Evolutionary conservation across 2,329 filamentous ascomycete species (phyloP).

Genomic region (Nemania abortiva): DNA sequence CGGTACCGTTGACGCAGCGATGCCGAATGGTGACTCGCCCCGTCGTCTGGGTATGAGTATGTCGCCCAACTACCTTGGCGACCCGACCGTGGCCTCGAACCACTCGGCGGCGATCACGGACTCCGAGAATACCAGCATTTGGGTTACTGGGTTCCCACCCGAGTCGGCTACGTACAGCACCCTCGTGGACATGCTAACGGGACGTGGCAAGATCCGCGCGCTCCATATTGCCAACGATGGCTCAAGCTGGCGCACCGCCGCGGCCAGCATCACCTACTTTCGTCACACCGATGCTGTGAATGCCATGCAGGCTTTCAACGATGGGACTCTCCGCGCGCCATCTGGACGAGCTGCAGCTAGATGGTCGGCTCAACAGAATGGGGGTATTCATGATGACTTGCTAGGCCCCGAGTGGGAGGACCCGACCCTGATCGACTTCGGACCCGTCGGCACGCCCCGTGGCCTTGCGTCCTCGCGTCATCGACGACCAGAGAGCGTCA

Average conservation of each 20-base stretch:
- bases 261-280: constrained; percentile 27
- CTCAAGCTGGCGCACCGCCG: not conserved
- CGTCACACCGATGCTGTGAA: constrained; percentile 25
- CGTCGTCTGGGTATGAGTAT: not conserved
- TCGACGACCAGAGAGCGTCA: not conserved
- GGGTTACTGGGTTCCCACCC: constrained; percentile 17
- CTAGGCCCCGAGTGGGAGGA: not conserved
- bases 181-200: constrained; percentile 22
- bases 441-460: not conserved
- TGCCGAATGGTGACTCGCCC: too few species aligned
- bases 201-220: constrained; percentile 28
- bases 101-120: constrained; percentile 20
- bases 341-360: not conserved
- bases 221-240: not conserved
- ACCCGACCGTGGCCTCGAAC: constrained; percentile 23
- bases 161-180: constrained; percentile 1
- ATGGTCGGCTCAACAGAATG: not conserved
- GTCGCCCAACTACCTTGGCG: constrained; percentile 30
- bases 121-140: constrained; percentile 30
- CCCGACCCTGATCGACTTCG: not conserved
- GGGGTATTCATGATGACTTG: not conserved
- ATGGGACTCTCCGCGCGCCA: constrained; percentile 3
- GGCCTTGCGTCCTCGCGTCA: not conserved
- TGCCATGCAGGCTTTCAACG: constrained; percentile 17
- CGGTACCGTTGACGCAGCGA: not conserved